A percentile compares a stretch with the other conserved stretches of the same genome.
These are phyloP conservation scores for Olyra latifolia DNA, from an alignment of 176 grass and related monocot genomes.

Conservation along the genomic window DNA sequence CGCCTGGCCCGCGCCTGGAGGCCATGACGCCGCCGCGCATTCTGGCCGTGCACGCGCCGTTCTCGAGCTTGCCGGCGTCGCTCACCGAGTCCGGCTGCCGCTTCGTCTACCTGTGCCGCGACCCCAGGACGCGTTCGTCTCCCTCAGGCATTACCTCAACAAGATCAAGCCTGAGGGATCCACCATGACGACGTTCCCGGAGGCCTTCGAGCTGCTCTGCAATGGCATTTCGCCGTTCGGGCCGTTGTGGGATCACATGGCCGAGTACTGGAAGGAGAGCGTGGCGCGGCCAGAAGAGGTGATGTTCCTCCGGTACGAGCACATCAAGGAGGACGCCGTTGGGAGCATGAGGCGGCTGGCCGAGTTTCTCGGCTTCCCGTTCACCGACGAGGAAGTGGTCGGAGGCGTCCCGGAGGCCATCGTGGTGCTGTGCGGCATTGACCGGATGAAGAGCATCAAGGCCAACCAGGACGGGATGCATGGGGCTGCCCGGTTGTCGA, in stretches of 20 bases:
- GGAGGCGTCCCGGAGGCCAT: slow-evolving; percentile 18
- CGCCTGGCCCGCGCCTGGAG: background rate
- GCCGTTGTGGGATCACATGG: slow-evolving; percentile 43
- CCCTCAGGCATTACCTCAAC: slow-evolving; percentile 30
- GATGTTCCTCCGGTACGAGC: slow-evolving; percentile 54
- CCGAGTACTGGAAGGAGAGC: slow-evolving; percentile 54
- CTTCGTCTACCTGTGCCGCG: slow-evolving; percentile 48
- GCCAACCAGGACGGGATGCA: slow-evolving; percentile 36
- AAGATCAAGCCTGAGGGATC: background rate
- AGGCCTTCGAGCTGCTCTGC: slow-evolving; percentile 30
- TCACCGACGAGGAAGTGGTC: slow-evolving; percentile 31
- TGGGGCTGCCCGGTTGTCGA: background rate
- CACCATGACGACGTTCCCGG: background rate
- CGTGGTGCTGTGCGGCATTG: slow-evolving; percentile 29
- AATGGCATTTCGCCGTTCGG: slow-evolving; percentile 37
- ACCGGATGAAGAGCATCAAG: slow-evolving; percentile 20
- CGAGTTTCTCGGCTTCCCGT: slow-evolving; percentile 44
- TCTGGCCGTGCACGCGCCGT: slow-evolving; percentile 42
- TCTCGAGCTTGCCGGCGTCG: slow-evolving; percentile 36
- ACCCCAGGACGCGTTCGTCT: slow-evolving; percentile 61
- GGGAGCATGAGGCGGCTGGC: slow-evolving; percentile 25
- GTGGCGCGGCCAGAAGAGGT: slow-evolving; percentile 23
- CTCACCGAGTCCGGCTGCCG: slow-evolving; percentile 29
- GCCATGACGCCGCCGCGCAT: slow-evolving; percentile 40
- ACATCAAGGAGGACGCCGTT: slow-evolving; percentile 29